Evolutionary conservation across 2,329 filamentous ascomycete species (phyloP).

Genomic region (Penicillium sp.): DNA sequence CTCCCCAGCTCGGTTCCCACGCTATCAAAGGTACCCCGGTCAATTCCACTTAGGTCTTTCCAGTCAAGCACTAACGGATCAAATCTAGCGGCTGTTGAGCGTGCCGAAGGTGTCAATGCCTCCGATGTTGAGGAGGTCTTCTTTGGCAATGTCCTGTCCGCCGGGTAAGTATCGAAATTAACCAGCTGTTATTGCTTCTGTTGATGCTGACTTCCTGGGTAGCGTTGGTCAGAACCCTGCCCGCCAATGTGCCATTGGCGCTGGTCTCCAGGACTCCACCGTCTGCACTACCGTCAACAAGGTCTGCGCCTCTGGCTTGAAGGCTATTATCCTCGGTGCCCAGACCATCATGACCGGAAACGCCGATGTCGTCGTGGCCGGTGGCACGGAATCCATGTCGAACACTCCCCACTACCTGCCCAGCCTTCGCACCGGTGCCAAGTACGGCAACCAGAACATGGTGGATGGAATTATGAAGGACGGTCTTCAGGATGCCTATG

Average conservation of each 20-base stretch:
- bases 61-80: conserved; percentile 13
- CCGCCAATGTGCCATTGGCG: conserved; percentile 86
- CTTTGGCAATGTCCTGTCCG: conserved; percentile 96
- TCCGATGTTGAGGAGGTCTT: conserved; percentile 93
- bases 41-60: not conserved
- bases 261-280: conserved; percentile 75
- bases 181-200: conserved; percentile 1
- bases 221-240: conserved; percentile 96
- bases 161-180: conserved; percentile 63
- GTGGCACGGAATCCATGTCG: conserved; percentile 97
- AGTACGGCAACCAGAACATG: conserved; percentile 88
- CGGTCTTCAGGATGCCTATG: conserved; percentile 88
- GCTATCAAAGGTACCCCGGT: conserved; percentile 77
- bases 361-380: conserved; percentile 87
- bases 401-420: conserved; percentile 96
- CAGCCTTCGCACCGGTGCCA: conserved; percentile 78
- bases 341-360: conserved; percentile 98
- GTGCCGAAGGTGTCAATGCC: conserved; percentile 80
- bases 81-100: conserved; percentile 69
- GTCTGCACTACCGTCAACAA: conserved; percentile 97
- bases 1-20: conserved; percentile 80
- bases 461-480: conserved; percentile 93
- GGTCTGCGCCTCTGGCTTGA: conserved; percentile 93
- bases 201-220: conserved; percentile 16
- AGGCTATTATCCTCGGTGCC: conserved; percentile 89